Conservation (phyloP, 768 basidiomycete species). For the Lactarius sanguifluus region DNA sequence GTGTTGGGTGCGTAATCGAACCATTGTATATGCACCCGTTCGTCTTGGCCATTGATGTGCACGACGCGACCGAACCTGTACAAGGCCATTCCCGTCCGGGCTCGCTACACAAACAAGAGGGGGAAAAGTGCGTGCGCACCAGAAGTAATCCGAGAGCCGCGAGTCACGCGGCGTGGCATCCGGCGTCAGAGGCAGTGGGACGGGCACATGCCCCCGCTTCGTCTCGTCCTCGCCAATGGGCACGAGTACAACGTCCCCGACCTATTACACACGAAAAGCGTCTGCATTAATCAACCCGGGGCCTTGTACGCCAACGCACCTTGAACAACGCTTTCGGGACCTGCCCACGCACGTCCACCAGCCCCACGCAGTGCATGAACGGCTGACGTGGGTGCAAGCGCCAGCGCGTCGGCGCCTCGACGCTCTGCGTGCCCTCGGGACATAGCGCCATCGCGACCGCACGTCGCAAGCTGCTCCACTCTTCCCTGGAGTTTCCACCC, state of each 20-base stretch:
- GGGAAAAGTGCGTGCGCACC: conserved; percentile 41
- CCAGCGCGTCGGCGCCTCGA: conserved; percentile 19
- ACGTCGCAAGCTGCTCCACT: conserved; percentile 2
- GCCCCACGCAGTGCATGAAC: conserved; percentile 18
- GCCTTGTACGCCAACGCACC: conserved; percentile 28
- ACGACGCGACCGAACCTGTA: conserved; percentile 69
- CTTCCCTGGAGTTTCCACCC: background rate
- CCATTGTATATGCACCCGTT: conserved; percentile 68
- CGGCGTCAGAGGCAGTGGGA: conserved; percentile 38
- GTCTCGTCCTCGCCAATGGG: conserved; percentile 40
- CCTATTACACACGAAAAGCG: conserved; percentile 39
- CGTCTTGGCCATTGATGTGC: conserved; percentile 45
- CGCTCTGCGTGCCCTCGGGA: conserved; percentile 15
- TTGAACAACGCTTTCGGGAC: conserved; percentile 13
- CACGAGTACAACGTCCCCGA: conserved; percentile 62
- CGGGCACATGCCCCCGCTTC: conserved; percentile 36
- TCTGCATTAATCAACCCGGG: background rate
- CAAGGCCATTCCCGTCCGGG: background rate
- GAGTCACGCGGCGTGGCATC: conserved; percentile 41
- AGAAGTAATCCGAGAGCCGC: conserved; percentile 59
- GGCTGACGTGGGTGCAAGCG: conserved; percentile 22
- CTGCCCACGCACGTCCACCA: conserved; percentile 11
- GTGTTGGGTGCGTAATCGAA: conserved; percentile 67
- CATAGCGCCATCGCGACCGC: conserved; percentile 23
- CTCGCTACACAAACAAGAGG: background rate